These are phyloP conservation scores for Penicillium malachiteum DNA, from an alignment of 495 filamentous ascomycete species.

Conservation along the genomic window DNA sequence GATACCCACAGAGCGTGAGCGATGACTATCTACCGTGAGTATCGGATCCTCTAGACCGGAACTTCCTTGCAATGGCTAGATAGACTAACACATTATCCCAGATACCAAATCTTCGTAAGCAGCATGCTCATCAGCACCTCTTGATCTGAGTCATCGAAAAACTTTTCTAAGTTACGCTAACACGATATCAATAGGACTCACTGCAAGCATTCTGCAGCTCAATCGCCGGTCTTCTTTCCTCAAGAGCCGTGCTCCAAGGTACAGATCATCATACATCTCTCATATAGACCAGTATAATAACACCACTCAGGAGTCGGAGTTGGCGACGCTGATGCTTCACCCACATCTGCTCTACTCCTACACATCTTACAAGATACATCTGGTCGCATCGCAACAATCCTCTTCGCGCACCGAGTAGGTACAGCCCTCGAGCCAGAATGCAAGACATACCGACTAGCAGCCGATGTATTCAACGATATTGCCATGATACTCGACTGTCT, in stretches of 20 bases:
- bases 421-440: constrained; percentile 90
- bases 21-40: constrained; percentile 81
- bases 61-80: not conserved
- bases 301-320: constrained; percentile 71
- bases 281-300: not conserved
- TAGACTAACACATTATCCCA: constrained; percentile 26
- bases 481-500: constrained; percentile 89
- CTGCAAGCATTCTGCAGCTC: constrained; percentile 94
- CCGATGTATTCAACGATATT: constrained; percentile 89
- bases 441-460: constrained; percentile 87
- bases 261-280: constrained; percentile 6
- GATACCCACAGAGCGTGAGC: constrained; percentile 89
- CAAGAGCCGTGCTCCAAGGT: constrained; percentile 87
- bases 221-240: constrained; percentile 84
- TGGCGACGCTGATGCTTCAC: constrained; percentile 79
- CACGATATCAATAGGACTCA: constrained; percentile 64
- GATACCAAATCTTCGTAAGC: constrained; percentile 67
- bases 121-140: no score
- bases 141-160: not conserved
- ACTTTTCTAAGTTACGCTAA: not conserved
- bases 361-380: constrained; percentile 83
- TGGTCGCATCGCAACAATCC: constrained; percentile 82
- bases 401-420: constrained; percentile 84
- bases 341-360: constrained; percentile 83
- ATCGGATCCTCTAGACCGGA: not conserved